These are phyloP conservation scores for Aspergillus sp. DNA, from an alignment of 2,329 filamentous ascomycete genomes.

Conservation along the genomic window DNA sequence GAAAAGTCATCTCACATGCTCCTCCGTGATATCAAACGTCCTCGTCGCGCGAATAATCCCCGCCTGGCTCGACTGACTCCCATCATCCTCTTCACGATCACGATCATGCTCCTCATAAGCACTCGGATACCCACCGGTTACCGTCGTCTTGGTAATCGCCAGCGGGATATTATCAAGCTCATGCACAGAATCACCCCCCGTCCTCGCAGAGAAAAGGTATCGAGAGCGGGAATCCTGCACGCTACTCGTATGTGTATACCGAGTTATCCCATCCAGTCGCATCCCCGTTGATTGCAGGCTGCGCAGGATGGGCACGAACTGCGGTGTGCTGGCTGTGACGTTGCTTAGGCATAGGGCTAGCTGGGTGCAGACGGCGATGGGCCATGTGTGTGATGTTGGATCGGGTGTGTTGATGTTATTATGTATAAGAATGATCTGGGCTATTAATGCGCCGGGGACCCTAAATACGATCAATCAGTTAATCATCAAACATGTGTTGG, in stretches of 20 bases:
- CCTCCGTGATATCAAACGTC: slow-evolving; percentile 16
- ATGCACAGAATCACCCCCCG: background rate
- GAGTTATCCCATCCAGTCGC: background rate
- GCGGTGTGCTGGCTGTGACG: slow-evolving; percentile 24
- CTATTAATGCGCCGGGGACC: background rate
- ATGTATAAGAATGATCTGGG: background rate
- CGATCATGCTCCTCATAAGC: background rate
- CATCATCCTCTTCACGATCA: slow-evolving; percentile 6
- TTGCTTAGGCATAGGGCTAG: slow-evolving; percentile 25
- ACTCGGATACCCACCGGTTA: background rate
- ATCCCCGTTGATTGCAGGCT: slow-evolving; percentile 4
- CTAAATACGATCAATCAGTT: background rate
- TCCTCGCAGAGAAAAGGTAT: background rate
- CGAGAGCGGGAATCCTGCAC: background rate
- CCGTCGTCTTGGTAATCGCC: background rate
- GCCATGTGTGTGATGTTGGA: slow-evolving; percentile 19
- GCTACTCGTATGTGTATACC: background rate
- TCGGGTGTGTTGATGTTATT: slow-evolving; percentile 11
- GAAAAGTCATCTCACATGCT: background rate
- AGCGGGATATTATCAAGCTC: background rate
- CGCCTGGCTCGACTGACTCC: slow-evolving; percentile 20
- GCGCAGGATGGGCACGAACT: slow-evolving; percentile 22
- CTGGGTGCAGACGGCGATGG: slow-evolving; percentile 19
- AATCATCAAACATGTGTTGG: no score
- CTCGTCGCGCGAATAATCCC: slow-evolving; percentile 19